phyloP scores from a whole-genome alignment of 2,329 filamentous ascomycete species.

The Bertia moriformis region DNA sequence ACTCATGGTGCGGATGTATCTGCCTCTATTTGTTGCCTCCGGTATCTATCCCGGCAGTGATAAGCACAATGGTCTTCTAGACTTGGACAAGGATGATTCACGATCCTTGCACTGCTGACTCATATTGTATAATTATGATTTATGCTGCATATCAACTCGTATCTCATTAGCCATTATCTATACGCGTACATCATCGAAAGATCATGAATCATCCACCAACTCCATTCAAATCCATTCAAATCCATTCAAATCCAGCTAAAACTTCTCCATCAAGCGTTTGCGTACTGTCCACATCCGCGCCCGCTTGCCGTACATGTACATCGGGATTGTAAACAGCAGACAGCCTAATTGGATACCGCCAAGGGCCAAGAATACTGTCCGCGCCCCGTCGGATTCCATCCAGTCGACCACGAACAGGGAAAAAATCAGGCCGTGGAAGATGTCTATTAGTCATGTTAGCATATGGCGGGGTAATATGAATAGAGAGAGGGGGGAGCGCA shows the following conservation, averaged over 20 bases:
- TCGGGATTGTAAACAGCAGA: conserved; percentile 64
- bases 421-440: conserved; percentile 81
- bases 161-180: too few species aligned
- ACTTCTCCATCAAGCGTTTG: conserved; percentile 74
- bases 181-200: neutral
- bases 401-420: conserved; percentile 76
- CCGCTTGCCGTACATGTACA: conserved; percentile 89
- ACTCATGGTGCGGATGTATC: too few species aligned
- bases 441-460: conserved; percentile 24
- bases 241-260: conserved; percentile 9
- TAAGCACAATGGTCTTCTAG: too few species aligned
- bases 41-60: too few species aligned
- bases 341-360: conserved; percentile 73
- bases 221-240: neutral
- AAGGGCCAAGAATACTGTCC: conserved; percentile 66
- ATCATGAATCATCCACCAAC: neutral
- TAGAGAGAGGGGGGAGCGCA: neutral
- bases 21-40: too few species aligned
- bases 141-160: too few species aligned
- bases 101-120: too few species aligned
- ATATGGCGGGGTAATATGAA: too few species aligned
- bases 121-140: too few species aligned
- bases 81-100: too few species aligned
- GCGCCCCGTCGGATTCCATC: conserved; percentile 62
- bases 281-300: conserved; percentile 87